A percentile compares a stretch with the other conserved stretches of the same genome.
phyloP scores from a whole-genome alignment of 495 filamentous ascomycete species.

The Poronia punctata region DNA sequence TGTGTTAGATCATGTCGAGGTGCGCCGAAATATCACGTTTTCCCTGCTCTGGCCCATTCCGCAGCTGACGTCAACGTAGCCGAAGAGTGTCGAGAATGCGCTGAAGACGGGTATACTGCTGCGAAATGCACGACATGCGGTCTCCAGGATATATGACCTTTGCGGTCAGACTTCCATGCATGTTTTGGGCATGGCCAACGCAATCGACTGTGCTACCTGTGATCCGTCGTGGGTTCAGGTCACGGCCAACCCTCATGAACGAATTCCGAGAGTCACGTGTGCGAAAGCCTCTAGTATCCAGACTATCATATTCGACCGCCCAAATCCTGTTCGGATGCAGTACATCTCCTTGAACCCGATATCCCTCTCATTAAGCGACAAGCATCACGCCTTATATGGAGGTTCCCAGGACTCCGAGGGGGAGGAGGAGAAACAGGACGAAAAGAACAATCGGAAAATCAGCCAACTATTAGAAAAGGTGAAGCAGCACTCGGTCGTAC shows the following conservation, averaged over 20 bases:
- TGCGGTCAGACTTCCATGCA: slow-evolving; percentile 79
- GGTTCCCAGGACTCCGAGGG: slow-evolving; percentile 45
- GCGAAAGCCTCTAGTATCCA: slow-evolving; percentile 65
- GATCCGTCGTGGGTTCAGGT: slow-evolving; percentile 67
- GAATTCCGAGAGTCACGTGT: slow-evolving; percentile 67
- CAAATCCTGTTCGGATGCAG: slow-evolving; percentile 85
- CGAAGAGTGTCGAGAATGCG: slow-evolving; percentile 75
- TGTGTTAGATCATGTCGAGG: slow-evolving; percentile 86
- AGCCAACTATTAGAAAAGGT: slow-evolving; percentile 76
- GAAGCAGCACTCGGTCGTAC: slow-evolving; percentile 76
- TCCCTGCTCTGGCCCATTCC: neutral
- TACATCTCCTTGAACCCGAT: slow-evolving; percentile 91
- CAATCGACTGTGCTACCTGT: slow-evolving; percentile 41
- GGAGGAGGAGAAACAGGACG: slow-evolving; percentile 58
- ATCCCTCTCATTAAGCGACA: slow-evolving; percentile 78
- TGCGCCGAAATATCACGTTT: slow-evolving; percentile 32
- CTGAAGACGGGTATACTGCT: slow-evolving; percentile 77
- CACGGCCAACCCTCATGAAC: slow-evolving; percentile 47
- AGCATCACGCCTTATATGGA: slow-evolving; percentile 34
- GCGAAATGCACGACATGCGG: slow-evolving; percentile 73
- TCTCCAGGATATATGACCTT: slow-evolving; percentile 71
- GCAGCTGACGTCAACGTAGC: slow-evolving; percentile 23
- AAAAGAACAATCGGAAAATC: slow-evolving; percentile 45
- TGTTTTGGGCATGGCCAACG: slow-evolving; percentile 76
- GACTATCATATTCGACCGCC: slow-evolving; percentile 80